phyloP scores from a whole-genome alignment of 116 monocot species.

The Trichopus zeylanicus region DNA sequence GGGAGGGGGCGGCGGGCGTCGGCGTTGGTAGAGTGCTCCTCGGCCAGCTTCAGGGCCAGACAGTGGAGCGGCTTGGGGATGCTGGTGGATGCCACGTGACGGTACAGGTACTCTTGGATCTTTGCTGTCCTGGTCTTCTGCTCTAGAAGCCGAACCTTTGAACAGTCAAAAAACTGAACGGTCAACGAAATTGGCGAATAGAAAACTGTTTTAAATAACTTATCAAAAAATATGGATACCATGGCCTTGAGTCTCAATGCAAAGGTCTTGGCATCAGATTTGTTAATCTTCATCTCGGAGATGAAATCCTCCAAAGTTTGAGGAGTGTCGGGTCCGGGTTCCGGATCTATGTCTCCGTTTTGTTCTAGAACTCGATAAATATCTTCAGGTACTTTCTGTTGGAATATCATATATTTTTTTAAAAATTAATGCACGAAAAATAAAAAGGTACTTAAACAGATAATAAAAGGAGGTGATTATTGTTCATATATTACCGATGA shows the following conservation, averaged over 20 bases:
- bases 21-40: constrained; percentile 66
- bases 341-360: constrained; percentile 9
- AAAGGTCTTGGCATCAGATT: constrained; percentile 45
- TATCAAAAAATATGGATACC: constrained; percentile 27
- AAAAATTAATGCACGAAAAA: too few species aligned
- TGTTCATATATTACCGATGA: constrained; percentile 15
- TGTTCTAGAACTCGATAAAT: constrained; percentile 33
- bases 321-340: constrained; percentile 19
- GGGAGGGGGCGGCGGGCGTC: constrained; percentile 67
- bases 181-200: too few species aligned
- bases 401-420: too few species aligned
- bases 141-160: constrained; percentile 45
- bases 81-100: constrained; percentile 85
- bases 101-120: constrained; percentile 74
- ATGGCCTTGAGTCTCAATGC: constrained; percentile 55
- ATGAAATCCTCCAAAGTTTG: constrained; percentile 51
- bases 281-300: constrained; percentile 40
- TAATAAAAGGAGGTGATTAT: not conserved
- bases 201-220: too few species aligned
- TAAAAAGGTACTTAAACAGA: too few species aligned
- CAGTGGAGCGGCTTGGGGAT: constrained; percentile 81
- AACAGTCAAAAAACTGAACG: not conserved
- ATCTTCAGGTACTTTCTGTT: constrained; percentile 46
- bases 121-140: constrained; percentile 59
- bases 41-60: constrained; percentile 58